A percentile compares a stretch with the other conserved stretches of the same genome.
phyloP scores from a whole-genome alignment of 202 grass and related monocot genomes.

The Hordeum pubiflorum region DNA sequence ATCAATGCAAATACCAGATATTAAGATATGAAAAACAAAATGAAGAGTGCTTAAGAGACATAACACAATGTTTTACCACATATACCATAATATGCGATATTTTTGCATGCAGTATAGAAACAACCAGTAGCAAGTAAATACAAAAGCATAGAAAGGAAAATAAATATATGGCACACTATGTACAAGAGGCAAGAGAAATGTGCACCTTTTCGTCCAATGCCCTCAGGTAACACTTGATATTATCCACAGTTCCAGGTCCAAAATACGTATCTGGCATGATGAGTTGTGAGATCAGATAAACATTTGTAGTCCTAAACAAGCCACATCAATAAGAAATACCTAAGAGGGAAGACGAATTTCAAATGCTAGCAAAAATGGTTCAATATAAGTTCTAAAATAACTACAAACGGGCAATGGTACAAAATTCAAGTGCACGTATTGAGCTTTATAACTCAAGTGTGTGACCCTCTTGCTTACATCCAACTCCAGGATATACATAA shows the following conservation, averaged over 20 bases:
- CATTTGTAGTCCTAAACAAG: background rate
- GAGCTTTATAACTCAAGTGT: background rate
- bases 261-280: slow-evolving; percentile 68
- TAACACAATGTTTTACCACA: background rate
- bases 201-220: slow-evolving; percentile 69
- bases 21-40: background rate
- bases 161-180: slow-evolving; percentile 15
- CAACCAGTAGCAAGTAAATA: background rate
- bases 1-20: slow-evolving; percentile 22
- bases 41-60: background rate
- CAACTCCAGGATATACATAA: background rate
- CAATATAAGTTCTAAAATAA: background rate
- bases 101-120: slow-evolving; percentile 6
- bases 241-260: slow-evolving; percentile 88
- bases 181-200: background rate
- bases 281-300: slow-evolving; percentile 5
- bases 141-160: background rate
- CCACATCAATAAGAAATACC: background rate
- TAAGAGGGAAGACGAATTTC: background rate
- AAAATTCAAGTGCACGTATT: background rate
- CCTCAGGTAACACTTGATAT: slow-evolving; percentile 71
- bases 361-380: slow-evolving; percentile 16
- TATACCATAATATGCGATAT: background rate
- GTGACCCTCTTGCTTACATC: background rate
- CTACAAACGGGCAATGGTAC: background rate